These are phyloP conservation scores for Suillus variegatus DNA, from an alignment of 768 basidiomycete species.

Conservation along the genomic window DNA sequence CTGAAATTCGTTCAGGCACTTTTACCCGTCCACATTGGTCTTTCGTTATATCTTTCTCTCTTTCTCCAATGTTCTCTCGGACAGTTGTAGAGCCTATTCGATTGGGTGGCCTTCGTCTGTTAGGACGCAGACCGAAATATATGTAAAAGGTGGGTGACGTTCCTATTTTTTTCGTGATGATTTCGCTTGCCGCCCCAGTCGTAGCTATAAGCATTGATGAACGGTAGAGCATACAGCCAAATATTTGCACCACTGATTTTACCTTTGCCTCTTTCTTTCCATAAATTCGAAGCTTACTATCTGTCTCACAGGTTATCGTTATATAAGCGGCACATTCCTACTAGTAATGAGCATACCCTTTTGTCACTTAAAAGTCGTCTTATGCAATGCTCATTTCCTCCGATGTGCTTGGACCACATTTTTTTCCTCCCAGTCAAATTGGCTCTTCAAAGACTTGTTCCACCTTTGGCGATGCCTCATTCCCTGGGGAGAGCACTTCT, in stretches of 20 bases:
- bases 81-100: no score
- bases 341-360: not conserved
- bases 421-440: conserved; percentile 30
- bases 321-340: not conserved
- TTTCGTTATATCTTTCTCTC: no score
- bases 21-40: no score
- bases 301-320: not conserved
- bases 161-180: conserved; percentile 45
- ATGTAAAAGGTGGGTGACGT: conserved; percentile 31
- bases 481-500: conserved; percentile 32
- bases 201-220: conserved; percentile 65
- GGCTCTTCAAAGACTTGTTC: conserved; percentile 20
- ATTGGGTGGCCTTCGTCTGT: no score
- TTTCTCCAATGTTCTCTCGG: no score
- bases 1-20: no score
- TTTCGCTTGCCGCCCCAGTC: conserved; percentile 77
- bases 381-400: not conserved
- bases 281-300: not conserved
- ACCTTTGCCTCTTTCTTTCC: not conserved
- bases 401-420: not conserved
- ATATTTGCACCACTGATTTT: conserved; percentile 66
- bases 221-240: conserved; percentile 70
- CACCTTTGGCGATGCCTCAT: conserved; percentile 31
- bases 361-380: not conserved
- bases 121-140: no score